Base-by-base conservation (phyloP, 2,329 filamentous ascomycete genomes). In the Volutella citrinella region DNA sequence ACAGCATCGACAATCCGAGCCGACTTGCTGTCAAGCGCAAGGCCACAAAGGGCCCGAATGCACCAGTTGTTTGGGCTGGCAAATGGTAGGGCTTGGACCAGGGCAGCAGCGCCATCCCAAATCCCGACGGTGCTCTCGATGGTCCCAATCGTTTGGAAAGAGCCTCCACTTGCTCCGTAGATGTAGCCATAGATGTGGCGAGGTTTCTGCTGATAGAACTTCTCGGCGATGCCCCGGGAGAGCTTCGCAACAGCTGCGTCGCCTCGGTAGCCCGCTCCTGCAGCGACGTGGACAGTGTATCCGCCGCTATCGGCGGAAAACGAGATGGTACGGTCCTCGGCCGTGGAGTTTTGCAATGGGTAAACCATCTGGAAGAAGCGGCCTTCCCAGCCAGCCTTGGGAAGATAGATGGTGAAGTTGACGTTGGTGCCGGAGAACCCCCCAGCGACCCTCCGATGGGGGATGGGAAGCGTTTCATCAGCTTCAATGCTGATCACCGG, bases 121-220 rank as follows among this genome's bases (percentile, higher is more conserved):
- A 53, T 34, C 3, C 34, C 49, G 14, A 35, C 14, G 2, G 45
- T 48, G 9, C 46, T 43, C 26, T 53, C 49, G 5, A 36, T 29
- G 9, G 45, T 45, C 2, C 50, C 49, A 8, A 53, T 28, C 11
- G 34, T 36, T 10, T 43, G 27, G 1, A 46, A 26, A 12, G 50
- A 53, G 19, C 50, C 49, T 1, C 50, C 50, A 19, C 50, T 52
- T 1, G 40, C 47, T 5, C 50, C 49, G 12, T 46, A 51, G 7
- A 44, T 12, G 8, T 53, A 53, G 1, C 49, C 49, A 10, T 46
- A 43, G 11, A 52, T 51, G 2, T 38, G 18, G 3, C 17, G 5
- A 10, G 30, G 28, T 3, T 22, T n/a, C 3, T 19, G 12, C 4
- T 32, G 22, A 17, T 51, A 52, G 27, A 48, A 44, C 2, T 36